Conservation (phyloP, 192 early-diverging fungal genomes). For the Paraglomus occultum region DNA sequence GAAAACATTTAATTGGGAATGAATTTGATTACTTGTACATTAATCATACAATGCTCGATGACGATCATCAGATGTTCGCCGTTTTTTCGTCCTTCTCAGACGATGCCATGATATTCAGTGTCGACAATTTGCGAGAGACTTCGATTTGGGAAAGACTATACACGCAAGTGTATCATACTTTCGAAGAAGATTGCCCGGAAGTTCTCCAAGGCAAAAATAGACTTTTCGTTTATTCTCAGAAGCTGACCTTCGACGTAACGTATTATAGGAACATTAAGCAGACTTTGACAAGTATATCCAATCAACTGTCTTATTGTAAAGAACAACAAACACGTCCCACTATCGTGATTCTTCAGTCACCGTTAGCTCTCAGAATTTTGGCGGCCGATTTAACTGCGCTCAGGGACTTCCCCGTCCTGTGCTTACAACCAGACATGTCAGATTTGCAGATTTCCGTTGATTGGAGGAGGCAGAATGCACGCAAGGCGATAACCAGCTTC, state of each 20-base stretch:
- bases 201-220: slow-evolving; percentile 30
- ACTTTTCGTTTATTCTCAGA: slow-evolving; percentile 50
- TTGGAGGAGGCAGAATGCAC: slow-evolving; percentile 78
- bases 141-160: too few relatives aligned
- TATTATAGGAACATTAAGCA: slow-evolving; percentile 50
- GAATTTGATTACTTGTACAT: slow-evolving; percentile 67
- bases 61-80: slow-evolving; percentile 64
- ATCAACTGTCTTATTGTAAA: slow-evolving; percentile 58
- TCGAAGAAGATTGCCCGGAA: too few relatives aligned
- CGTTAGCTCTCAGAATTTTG: slow-evolving; percentile 49
- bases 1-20: too few relatives aligned
- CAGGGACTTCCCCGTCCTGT: slow-evolving; percentile 67
- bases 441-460: slow-evolving; percentile 75
- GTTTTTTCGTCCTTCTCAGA: slow-evolving; percentile 63
- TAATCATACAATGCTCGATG: slow-evolving; percentile 63
- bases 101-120: slow-evolving; percentile 68
- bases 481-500: slow-evolving; percentile 66
- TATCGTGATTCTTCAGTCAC: slow-evolving; percentile 74
- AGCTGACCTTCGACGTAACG: slow-evolving; percentile 50
- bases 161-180: too few relatives aligned
- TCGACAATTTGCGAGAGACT: slow-evolving; percentile 50
- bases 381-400: slow-evolving; percentile 51
- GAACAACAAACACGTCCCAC: slow-evolving; percentile 61
- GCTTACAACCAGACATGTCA: slow-evolving; percentile 66
- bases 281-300: slow-evolving; percentile 57